Conservation (phyloP, 495 filamentous ascomycete species). For the Parachaetomium inaequale region DNA sequence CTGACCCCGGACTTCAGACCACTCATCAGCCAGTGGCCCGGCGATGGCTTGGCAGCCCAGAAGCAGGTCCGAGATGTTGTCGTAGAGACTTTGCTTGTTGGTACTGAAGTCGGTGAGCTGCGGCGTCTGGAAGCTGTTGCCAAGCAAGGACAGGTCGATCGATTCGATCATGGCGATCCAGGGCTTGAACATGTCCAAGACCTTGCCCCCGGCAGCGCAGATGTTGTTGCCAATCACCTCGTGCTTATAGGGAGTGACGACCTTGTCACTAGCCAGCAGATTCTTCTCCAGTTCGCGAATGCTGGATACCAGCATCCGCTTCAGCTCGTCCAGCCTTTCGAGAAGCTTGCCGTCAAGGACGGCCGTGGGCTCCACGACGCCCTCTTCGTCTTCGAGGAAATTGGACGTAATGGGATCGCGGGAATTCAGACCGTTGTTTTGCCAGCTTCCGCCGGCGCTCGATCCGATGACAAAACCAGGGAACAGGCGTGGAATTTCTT, state of each 20-base stretch:
- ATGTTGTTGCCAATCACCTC: slow-evolving; percentile 69
- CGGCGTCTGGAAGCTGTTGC: slow-evolving; percentile 72
- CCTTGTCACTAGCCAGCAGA: slow-evolving; percentile 69
- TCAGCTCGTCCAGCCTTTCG: slow-evolving; percentile 79
- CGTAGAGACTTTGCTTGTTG: slow-evolving; percentile 89
- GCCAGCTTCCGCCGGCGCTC: slow-evolving; percentile 82
- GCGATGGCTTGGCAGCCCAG: slow-evolving; percentile 82
- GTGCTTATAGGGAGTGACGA: slow-evolving; percentile 67
- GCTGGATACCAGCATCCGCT: slow-evolving; percentile 71
- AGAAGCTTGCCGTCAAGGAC: slow-evolving; percentile 70
- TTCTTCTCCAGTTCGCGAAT: slow-evolving; percentile 84
- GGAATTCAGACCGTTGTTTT: slow-evolving; percentile 74
- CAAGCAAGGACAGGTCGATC: slow-evolving; percentile 72
- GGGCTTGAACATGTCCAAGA: slow-evolving; percentile 79
- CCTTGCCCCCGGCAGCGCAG: slow-evolving; percentile 67
- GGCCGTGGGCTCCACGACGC: slow-evolving; percentile 66
- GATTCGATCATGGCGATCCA: slow-evolving; percentile 87
- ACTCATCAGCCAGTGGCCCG: slow-evolving; percentile 88
- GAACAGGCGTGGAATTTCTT: slow-evolving; percentile 80
- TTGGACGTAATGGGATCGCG: slow-evolving; percentile 67
- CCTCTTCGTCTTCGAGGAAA: slow-evolving; percentile 82
- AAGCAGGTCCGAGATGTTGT: slow-evolving; percentile 84
- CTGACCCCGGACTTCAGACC: slow-evolving; percentile 85
- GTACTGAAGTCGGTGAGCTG: slow-evolving; percentile 82
- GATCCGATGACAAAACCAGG: slow-evolving; percentile 89